Base-by-base conservation (phyloP, 2,329 filamentous ascomycete genomes). In the Colletotrichum sp. region DNA sequence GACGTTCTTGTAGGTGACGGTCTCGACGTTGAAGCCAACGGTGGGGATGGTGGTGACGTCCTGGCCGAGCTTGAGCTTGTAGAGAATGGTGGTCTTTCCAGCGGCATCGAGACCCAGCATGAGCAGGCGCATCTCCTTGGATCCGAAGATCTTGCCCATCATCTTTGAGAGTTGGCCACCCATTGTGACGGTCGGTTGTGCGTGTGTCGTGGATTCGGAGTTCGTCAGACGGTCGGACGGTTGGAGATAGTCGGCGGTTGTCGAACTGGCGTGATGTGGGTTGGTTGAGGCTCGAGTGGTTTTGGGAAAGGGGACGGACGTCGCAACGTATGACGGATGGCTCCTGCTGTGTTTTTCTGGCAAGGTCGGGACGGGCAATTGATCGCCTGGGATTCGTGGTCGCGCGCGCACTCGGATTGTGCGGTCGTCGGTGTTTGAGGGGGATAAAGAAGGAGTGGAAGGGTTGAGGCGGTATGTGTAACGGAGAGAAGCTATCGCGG, bases 21-120 rank as follows among this genome's bases (percentile, higher is more conserved):
- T 98, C 90, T 98, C 96, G 86, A 98, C 97, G 91, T 98, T 98
- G 91, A 98, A 98, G 80, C 96, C 97, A 81, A 99, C 97, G 38
- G 97, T 99, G 62, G 97, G 97, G 83, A 98, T 98, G 68, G 97
- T 98, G 77, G 97, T 98, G 82, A 98, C 96, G 84, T 98, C 96
- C 90, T 98, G 96, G 86, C 96, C 96, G 76, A 98, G 93, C 92
- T 98, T 98, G 83, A 99, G 91, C 90, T 98, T 98, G 92, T 98
- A 99, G 77, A 99, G 93, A 83, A 98, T 98, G 72, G 97, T 98
- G 63, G 97, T 99, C 91, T 99, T 99, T 90, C 97, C 97, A 79
- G 97, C 97, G 79, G 97, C 97, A 87, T 99, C 97, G 81, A 98
- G 92, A 81, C 97, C 97, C 81, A 99, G 91, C 97, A 99, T 99